Evolutionary conservation across 2,329 filamentous ascomycete species (phyloP).

Genomic region (Coniella vitis): DNA sequence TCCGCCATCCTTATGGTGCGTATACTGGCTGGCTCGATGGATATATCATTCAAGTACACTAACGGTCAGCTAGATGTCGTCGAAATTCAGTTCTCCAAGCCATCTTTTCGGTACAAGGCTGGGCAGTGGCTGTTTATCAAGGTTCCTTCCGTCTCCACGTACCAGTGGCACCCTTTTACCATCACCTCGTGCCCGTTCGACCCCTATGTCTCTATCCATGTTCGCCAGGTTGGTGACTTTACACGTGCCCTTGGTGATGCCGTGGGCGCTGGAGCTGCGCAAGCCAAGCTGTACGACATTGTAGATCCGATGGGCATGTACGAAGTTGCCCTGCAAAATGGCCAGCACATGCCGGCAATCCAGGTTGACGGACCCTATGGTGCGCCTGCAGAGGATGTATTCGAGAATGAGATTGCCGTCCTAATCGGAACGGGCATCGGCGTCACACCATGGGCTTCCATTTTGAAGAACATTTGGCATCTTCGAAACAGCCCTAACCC

Average conservation of each 20-base stretch:
- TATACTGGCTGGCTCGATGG: slow-evolving; percentile 3
- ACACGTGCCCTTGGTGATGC: slow-evolving; percentile 90
- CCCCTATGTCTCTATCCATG: slow-evolving; percentile 87
- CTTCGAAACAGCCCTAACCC: slow-evolving; percentile 84
- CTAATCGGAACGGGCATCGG: slow-evolving; percentile 83
- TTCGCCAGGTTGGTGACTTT: slow-evolving; percentile 95
- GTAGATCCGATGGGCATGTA: slow-evolving; percentile 96
- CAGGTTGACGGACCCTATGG: slow-evolving; percentile 95
- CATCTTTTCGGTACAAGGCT: slow-evolving; percentile 95
- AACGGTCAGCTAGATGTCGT: slow-evolving; percentile 64
- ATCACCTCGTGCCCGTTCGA: slow-evolving; percentile 98
- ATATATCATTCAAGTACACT: slow-evolving; percentile 19
- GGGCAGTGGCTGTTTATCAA: slow-evolving; percentile 98
- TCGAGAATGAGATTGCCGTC: slow-evolving; percentile 83
- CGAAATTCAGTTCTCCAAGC: slow-evolving; percentile 95
- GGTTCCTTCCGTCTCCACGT: slow-evolving; percentile 76
- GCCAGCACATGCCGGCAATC: slow-evolving; percentile 82
- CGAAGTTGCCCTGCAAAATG: slow-evolving; percentile 90
- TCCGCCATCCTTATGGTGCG: slow-evolving; percentile 89
- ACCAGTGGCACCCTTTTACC: slow-evolving; percentile 98
- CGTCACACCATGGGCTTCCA: slow-evolving; percentile 79
- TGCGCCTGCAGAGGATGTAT: slow-evolving; percentile 94
- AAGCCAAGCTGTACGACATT: slow-evolving; percentile 82
- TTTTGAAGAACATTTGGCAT: slow-evolving; percentile 98
- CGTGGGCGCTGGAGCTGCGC: slow-evolving; percentile 81